Conservation (phyloP, 169 alveolate species). For the Blepharisma undulans region DNA sequence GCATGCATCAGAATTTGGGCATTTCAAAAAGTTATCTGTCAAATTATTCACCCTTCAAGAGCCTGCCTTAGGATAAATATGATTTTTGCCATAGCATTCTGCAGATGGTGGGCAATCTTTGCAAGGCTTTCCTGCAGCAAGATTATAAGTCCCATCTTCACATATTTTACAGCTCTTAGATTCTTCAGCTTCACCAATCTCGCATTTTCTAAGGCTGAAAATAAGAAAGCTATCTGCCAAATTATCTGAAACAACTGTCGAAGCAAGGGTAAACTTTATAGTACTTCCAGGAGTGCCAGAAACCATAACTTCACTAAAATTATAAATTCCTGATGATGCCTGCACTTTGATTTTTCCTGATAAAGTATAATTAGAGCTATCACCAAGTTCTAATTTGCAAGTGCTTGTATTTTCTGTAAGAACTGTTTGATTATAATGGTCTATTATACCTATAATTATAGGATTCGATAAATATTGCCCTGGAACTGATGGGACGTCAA, state of each 20-base stretch:
- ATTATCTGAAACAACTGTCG: not conserved
- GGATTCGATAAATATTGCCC: not conserved
- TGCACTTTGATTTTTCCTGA: not conserved
- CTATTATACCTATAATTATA: not conserved
- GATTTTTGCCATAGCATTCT: not conserved
- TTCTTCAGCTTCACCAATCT: constrained; percentile 7
- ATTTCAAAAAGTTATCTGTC: constrained; percentile 15
- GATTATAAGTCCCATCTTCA: not conserved
- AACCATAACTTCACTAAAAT: not conserved
- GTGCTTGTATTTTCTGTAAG: not conserved
- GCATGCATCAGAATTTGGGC: constrained; percentile 12
- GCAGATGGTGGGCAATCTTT: constrained; percentile 30
- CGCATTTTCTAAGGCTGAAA: not conserved
- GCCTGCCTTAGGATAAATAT: constrained; percentile 31
- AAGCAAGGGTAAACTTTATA: not conserved
- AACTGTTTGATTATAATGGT: not conserved
- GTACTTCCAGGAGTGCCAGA: not conserved
- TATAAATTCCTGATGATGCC: constrained; percentile 12
- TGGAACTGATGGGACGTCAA: not conserved
- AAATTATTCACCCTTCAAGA: constrained; percentile 36
- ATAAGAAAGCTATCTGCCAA: not conserved
- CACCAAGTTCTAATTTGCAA: not conserved
- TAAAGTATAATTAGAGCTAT: not conserved
- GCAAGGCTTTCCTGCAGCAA: not conserved
- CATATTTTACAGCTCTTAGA: not conserved